These are phyloP conservation scores for Penicillium waksmanii DNA, from an alignment of 495 filamentous ascomycete species.

Conservation along the genomic window DNA sequence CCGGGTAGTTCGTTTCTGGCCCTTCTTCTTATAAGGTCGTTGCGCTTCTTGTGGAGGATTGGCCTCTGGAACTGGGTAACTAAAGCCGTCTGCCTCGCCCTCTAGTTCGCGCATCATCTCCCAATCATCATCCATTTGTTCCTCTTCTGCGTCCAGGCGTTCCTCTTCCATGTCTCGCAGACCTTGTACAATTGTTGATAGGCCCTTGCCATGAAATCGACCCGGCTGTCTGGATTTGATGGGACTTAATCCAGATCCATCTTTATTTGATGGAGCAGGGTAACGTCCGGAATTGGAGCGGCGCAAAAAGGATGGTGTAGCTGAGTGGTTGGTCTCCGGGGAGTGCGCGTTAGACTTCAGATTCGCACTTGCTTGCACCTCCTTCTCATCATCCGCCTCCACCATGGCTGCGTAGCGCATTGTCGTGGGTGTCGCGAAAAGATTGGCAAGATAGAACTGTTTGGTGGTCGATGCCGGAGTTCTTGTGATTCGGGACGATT, in stretches of 20 bases:
- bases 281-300: slow-evolving; percentile 49
- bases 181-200: slow-evolving; percentile 79
- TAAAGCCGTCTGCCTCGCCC: slow-evolving; percentile 45
- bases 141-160: slow-evolving; percentile 74
- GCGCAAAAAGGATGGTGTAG: slow-evolving; percentile 77
- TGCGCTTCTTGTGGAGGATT: slow-evolving; percentile 55
- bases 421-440: slow-evolving; percentile 67
- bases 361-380: slow-evolving; percentile 28
- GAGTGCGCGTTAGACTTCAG: slow-evolving; percentile 18
- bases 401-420: slow-evolving; percentile 51
- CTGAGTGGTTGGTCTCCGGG: slow-evolving; percentile 28
- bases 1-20: slow-evolving; percentile 84
- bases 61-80: slow-evolving; percentile 63
- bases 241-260: slow-evolving; percentile 41
- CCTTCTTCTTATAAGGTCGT: slow-evolving; percentile 85
- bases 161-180: slow-evolving; percentile 82
- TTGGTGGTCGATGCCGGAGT: slow-evolving; percentile 69
- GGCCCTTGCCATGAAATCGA: slow-evolving; percentile 68
- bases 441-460: slow-evolving; percentile 59
- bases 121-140: slow-evolving; percentile 74
- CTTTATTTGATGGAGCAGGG: slow-evolving; percentile 15
- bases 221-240: slow-evolving; percentile 59
- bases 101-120: slow-evolving; percentile 85
- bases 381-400: slow-evolving; percentile 29
- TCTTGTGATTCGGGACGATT: slow-evolving; percentile 44